Evolutionary conservation across 2,329 filamentous ascomycete species (phyloP).

Genomic region (Colletotrichum caudatum): DNA sequence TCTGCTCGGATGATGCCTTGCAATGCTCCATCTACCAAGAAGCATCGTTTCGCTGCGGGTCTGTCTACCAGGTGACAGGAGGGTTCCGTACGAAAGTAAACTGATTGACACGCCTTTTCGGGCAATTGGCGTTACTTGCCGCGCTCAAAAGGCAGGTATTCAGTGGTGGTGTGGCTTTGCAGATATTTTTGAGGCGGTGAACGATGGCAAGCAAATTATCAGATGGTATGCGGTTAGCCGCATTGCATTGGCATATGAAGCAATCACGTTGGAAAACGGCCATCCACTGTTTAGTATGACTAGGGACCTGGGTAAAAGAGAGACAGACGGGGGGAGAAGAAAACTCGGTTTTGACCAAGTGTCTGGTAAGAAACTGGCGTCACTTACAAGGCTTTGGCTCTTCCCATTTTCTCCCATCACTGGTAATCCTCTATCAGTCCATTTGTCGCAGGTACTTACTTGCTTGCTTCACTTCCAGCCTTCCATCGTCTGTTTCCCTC

Average conservation of each 20-base stretch:
- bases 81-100: neutral
- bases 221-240: constrained; percentile 1
- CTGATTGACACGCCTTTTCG: too few species aligned
- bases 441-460: neutral
- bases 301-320: neutral
- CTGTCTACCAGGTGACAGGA: neutral
- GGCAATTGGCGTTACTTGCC: neutral
- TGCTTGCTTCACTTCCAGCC: neutral
- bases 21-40: neutral
- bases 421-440: neutral
- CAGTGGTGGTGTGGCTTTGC: neutral
- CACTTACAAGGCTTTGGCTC: neutral
- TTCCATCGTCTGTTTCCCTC: neutral
- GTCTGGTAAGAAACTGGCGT: neutral
- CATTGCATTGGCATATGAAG: neutral
- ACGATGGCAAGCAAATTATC: neutral
- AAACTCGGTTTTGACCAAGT: neutral
- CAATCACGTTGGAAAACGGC: neutral
- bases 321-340: neutral
- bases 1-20: neutral
- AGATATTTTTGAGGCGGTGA: neutral
- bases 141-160: neutral
- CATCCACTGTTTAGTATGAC: too few species aligned
- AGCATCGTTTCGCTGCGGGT: neutral
- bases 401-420: neutral